Evolutionary conservation across 2,329 filamentous ascomycete species (phyloP).

Genomic region (Colletotrichum tropicicola): DNA sequence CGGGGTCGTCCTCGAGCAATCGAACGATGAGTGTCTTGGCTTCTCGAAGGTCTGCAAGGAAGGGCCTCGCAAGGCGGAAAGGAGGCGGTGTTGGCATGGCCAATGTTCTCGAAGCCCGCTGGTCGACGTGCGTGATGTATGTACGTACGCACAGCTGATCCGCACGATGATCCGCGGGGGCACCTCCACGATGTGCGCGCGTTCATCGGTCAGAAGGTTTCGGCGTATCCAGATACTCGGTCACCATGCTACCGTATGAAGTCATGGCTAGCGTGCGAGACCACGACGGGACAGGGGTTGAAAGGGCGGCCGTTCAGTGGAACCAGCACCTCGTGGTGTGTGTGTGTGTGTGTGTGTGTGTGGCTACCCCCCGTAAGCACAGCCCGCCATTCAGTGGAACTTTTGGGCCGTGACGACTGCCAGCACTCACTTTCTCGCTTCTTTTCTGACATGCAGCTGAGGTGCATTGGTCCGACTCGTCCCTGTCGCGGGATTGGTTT

Average conservation of each 20-base stretch:
- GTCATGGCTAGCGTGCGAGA: not conserved
- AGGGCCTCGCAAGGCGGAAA: not conserved
- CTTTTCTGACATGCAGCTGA: conserved; percentile 22
- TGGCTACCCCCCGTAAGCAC: conserved; percentile 16
- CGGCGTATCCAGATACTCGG: conserved; percentile 17
- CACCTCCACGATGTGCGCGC: not conserved
- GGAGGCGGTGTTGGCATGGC: not conserved
- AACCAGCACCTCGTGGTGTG: conserved; percentile 4
- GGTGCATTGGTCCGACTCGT: not conserved
- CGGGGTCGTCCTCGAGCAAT: not conserved
- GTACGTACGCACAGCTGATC: not conserved
- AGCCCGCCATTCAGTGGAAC: conserved; percentile 24
- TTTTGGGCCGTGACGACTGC: conserved; percentile 7
- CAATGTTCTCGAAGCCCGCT: not conserved
- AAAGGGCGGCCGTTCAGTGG: not conserved
- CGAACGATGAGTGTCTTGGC: not conserved
- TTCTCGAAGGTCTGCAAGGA: not conserved
- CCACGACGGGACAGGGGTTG: not conserved
- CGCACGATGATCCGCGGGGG: conserved; percentile 13
- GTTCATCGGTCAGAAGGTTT: not conserved
- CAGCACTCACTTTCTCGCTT: conserved; percentile 9
- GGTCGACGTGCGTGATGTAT: not conserved
- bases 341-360: no score
- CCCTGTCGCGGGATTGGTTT: conserved; percentile 4
- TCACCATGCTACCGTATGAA: conserved; percentile 11